Evolutionary conservation across 108 stramenopile genomes (phyloP).

Genomic region (Aurantiochytrium sp.): DNA sequence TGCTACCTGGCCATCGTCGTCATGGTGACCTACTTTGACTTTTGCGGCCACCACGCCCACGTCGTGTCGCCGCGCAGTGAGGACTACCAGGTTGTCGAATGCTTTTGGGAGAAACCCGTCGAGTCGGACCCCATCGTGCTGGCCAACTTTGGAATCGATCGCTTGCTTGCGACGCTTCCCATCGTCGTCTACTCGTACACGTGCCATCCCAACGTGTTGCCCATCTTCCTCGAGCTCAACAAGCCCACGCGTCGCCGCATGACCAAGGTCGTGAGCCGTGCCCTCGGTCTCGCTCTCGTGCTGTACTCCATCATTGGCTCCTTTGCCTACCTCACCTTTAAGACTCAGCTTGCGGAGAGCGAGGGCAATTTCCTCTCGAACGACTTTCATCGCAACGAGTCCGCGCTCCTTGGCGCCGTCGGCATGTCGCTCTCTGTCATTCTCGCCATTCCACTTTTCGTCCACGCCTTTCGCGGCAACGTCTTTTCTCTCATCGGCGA

Average conservation of each 20-base stretch:
- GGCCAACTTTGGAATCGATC: neutral
- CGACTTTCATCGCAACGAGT: neutral
- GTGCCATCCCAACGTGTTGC: slow-evolving; percentile 6
- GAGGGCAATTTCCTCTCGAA: neutral
- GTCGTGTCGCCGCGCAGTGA: neutral
- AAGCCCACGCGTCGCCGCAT: neutral
- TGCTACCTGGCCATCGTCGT: neutral
- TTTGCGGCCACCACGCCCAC: neutral
- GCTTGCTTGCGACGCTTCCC: neutral
- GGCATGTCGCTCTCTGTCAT: neutral
- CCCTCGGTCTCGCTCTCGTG: neutral
- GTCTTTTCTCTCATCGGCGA: neutral
- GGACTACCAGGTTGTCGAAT: neutral
- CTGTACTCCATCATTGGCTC: neutral
- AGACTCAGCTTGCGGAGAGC: neutral
- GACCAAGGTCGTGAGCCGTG: slow-evolving; percentile 1
- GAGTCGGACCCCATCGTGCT: neutral
- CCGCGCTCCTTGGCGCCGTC: neutral
- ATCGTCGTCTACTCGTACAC: slow-evolving; percentile 18
- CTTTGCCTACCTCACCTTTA: slow-evolving; percentile 7
- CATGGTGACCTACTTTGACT: neutral
- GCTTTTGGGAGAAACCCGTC: neutral
- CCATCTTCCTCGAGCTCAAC: neutral
- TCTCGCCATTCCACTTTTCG: neutral
- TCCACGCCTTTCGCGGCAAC: slow-evolving; percentile 1